Evolutionary conservation across 148 eudicot genomes (phyloP), one percentile per base, ranked within the genome.

Genomic region (Rhododendron williamsianum): DNA sequence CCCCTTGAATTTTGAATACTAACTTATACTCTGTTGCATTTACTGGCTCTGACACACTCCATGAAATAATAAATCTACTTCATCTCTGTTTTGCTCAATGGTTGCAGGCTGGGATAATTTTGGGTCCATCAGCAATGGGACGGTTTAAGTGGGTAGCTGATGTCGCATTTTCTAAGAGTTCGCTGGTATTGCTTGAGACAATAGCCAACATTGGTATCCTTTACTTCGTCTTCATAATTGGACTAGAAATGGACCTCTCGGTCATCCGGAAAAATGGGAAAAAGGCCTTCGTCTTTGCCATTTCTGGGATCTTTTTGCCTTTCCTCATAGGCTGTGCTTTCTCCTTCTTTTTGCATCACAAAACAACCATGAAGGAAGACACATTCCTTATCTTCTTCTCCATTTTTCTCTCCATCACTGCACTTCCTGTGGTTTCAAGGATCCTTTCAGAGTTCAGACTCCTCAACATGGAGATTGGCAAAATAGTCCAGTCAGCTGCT

Each of bases 101-200:
- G 65, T 46, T 67, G 86, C 86, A 85, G 86, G 81, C 82, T 78
- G 86, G 86, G 46, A n/a, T 85, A 63, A 38, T 85, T 48, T 80
- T 71, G 78, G 83, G 87, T 25, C 82, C 72, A 38, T 45, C 87
- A 33, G 83, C 21, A 46, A 15, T 85, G 38, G 78, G 83, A 33
- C 36, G 7, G 5, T 9, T 67, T 11, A 1, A 5, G 1, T 5
- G 9, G 19, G 2, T 85, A 9, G 25, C 3, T 11, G 0, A 0
- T 1, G 1, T 9, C 30, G 2, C 69, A 2, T 79, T 85, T 19
- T 0, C 33, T 9, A 63, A 3, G n/a, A 6, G 15, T 7, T 67
- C 69, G 23, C 21, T 65, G 69, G 15, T 13, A 16, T 41, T 85
- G 13, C 83, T 85, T 9, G 87, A 85, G 65, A 80, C 78, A 49